These are phyloP conservation scores for Simplicillium sp. DNA, from an alignment of 2,329 filamentous ascomycete species.

Conservation along the genomic window DNA sequence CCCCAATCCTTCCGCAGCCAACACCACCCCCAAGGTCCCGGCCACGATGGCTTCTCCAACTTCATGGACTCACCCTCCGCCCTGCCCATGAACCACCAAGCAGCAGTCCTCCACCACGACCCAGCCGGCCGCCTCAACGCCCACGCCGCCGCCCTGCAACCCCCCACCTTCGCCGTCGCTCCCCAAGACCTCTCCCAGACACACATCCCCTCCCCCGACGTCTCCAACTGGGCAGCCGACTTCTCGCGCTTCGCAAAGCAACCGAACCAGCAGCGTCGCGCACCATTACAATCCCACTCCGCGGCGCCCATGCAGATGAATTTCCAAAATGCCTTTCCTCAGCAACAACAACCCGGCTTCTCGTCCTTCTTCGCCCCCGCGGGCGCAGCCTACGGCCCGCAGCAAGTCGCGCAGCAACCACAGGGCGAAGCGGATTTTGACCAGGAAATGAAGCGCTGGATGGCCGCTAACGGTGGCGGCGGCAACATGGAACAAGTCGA, in stretches of 20 bases:
- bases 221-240: conserved; percentile 26
- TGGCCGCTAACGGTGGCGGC: conserved; percentile 21
- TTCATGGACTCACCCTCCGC: conserved; percentile 21
- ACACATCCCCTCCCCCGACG: conserved; percentile 12
- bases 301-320: conserved; percentile 14
- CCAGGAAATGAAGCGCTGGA: conserved; percentile 30
- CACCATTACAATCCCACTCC: conserved; percentile 13
- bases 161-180: conserved; percentile 13
- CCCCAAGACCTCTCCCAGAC: conserved; percentile 13
- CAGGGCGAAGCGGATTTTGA: conserved; percentile 24
- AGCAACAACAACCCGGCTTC: conserved; percentile 15
- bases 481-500: conserved; percentile 28
- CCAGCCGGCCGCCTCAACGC: conserved; percentile 23
- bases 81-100: conserved; percentile 10
- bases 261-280: conserved; percentile 6
- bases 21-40: conserved; percentile 15
- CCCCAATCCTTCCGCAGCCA: conserved; percentile 21
- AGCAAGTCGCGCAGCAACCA: conserved; percentile 11
- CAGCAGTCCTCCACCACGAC: conserved; percentile 20
- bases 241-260: conserved; percentile 21
- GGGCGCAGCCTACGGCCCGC: conserved; percentile 15
- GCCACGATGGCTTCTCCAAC: conserved; percentile 21
- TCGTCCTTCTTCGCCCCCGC: conserved; percentile 18
- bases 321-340: conserved; percentile 20
- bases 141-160: conserved; percentile 22